Evolutionary conservation across 805 yeast species (phyloP).

Genomic region (Pichia cephalocereana): DNA sequence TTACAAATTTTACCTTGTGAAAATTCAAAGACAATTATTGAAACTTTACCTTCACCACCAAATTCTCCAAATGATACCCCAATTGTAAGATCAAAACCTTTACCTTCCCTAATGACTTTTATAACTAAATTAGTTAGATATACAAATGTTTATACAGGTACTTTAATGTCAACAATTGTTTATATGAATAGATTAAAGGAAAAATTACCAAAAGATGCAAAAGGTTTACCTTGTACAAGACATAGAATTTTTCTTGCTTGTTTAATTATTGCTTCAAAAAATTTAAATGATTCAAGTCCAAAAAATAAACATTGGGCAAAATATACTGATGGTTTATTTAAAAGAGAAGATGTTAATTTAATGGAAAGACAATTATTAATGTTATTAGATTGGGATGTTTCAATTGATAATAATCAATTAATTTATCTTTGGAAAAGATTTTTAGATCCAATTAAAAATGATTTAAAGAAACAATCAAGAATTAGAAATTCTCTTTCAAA

Average conservation of each 20-base stretch:
- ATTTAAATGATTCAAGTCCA: constrained; percentile 71
- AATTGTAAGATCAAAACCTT: constrained; percentile 29
- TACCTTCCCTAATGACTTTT: constrained; percentile 69
- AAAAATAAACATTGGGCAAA: constrained; percentile 73
- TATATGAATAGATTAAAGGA: constrained; percentile 53
- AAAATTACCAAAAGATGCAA: constrained; percentile 60
- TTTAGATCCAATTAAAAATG: constrained; percentile 42
- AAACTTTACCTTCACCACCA: constrained; percentile 25
- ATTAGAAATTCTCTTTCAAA: constrained; percentile 21
- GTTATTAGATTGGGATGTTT: constrained; percentile 63
- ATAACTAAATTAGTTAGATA: constrained; percentile 62
- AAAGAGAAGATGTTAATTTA: constrained; percentile 58
- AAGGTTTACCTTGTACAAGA: constrained; percentile 71
- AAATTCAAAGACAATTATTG: constrained; percentile 28
- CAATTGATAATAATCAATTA: constrained; percentile 37
- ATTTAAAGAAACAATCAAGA: constrained; percentile 24
- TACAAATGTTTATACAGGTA: constrained; percentile 75
- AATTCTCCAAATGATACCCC: constrained; percentile 25
- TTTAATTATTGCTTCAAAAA: constrained; percentile 62
- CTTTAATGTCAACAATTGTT: constrained; percentile 62
- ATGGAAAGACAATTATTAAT: constrained; percentile 73
- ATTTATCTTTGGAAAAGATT: constrained; percentile 32
- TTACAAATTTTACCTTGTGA: constrained; percentile 60
- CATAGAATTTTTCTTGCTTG: constrained; percentile 72
- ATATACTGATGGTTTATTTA: constrained; percentile 67